Conservation (phyloP, 306 rosid species). For the Oemleria cerasiformis region DNA sequence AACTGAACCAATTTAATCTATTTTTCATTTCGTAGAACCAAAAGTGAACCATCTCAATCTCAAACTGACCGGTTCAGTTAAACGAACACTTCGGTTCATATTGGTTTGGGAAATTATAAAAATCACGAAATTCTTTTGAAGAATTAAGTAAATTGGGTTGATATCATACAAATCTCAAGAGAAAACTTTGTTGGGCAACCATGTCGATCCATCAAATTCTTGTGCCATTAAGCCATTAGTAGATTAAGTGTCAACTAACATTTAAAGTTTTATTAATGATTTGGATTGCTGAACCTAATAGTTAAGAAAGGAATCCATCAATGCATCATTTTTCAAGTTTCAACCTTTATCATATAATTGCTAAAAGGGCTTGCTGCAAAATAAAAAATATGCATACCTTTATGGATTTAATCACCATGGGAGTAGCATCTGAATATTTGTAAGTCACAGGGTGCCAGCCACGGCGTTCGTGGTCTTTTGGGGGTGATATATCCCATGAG, state of each 20-base stretch:
- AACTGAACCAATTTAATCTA: no score
- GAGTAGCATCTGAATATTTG: slow-evolving; percentile 91
- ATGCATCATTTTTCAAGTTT: not conserved
- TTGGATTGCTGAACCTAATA: not conserved
- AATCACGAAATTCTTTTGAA: no score
- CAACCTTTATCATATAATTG: not conserved
- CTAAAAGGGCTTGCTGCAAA: not conserved
- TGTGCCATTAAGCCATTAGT: not conserved
- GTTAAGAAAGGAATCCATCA: not conserved
- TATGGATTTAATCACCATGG: slow-evolving; percentile 66
- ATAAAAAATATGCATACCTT: slow-evolving; percentile 47
- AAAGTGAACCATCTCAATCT: no score
- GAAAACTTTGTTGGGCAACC: not conserved
- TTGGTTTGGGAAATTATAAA: no score
- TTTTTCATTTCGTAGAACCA: no score
- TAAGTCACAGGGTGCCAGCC: slow-evolving; percentile 98
- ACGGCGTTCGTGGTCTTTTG: slow-evolving; percentile 68
- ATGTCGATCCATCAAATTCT: not conserved
- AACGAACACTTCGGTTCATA: no score
- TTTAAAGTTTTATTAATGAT: not conserved
- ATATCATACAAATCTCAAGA: not conserved
- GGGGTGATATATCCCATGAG: slow-evolving; percentile 83
- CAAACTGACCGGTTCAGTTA: no score
- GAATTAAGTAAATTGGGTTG: no score
- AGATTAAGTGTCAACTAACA: not conserved